Percentiles rank a stretch among this genome's conserved stretches.
Conservation (phyloP, 495 filamentous ascomycete genomes). For the Xylaria flabelliformis region DNA sequence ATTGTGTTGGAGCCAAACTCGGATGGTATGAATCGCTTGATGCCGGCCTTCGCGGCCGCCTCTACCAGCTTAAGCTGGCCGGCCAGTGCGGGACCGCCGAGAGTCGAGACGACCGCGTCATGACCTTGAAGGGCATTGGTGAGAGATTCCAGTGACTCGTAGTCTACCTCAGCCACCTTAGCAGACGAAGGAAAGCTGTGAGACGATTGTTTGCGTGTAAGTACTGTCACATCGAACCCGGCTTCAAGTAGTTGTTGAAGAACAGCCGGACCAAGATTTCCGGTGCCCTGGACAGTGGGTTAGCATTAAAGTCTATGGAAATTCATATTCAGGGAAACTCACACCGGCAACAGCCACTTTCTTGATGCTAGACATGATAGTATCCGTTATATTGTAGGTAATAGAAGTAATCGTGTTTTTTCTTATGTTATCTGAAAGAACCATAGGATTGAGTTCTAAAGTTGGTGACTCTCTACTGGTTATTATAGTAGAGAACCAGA, state of each 20-base stretch:
- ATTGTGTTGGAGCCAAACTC: constrained; percentile 58
- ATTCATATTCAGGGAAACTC: constrained; percentile 25
- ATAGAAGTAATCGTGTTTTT: neutral
- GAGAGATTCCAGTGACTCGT: constrained; percentile 53
- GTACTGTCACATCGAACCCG: constrained; percentile 58
- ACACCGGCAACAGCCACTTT: constrained; percentile 54
- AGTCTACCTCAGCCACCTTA: constrained; percentile 54
- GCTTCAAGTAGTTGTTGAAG: constrained; percentile 55
- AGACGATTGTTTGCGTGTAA: constrained; percentile 51
- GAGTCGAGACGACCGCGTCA: constrained; percentile 57
- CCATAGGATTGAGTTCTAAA: neutral
- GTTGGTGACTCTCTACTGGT: neutral
- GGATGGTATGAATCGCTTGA: constrained; percentile 62
- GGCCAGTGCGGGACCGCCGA: constrained; percentile 38
- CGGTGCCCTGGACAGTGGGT: constrained; percentile 47
- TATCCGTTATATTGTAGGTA: neutral
- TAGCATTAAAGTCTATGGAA: neutral
- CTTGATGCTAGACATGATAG: constrained; percentile 44
- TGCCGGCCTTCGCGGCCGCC: constrained; percentile 57
- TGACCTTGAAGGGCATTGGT: constrained; percentile 51
- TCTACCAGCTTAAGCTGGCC: constrained; percentile 58
- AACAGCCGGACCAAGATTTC: constrained; percentile 58
- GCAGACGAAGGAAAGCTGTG: constrained; percentile 42
- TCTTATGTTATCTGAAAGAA: neutral
- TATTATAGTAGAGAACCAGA: neutral